Percentiles rank a stretch among this genome's conserved stretches.
phyloP scores from a whole-genome alignment of 208 protist genomes.

The Entamoeba dispar region DNA sequence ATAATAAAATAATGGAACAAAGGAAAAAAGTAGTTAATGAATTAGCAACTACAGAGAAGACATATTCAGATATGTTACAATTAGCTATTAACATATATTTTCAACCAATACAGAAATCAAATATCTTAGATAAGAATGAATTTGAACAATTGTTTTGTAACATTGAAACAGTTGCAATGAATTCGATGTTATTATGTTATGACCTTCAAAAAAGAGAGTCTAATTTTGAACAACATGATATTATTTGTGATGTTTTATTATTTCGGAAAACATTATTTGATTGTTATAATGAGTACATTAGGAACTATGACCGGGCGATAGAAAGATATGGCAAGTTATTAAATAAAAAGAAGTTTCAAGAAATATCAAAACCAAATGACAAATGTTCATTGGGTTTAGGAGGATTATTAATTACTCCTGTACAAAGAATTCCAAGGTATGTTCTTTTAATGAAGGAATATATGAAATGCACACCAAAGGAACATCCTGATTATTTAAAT shows the following conservation, averaged over 20 bases:
- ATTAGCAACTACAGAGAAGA: not conserved
- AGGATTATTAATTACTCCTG: not conserved
- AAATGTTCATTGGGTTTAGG: not conserved
- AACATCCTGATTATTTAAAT: not conserved
- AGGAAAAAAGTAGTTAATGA: not conserved
- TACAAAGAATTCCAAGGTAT: not conserved
- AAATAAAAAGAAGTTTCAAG: not conserved
- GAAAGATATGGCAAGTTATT: not conserved
- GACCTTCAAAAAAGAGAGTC: not conserved
- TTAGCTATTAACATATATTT: not conserved
- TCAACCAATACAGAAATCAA: not conserved
- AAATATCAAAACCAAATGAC: not conserved
- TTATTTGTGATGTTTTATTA: not conserved
- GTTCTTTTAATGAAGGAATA: not conserved
- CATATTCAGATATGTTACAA: not conserved
- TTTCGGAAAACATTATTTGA: not conserved
- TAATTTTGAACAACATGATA: not conserved
- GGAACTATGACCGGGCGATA: not conserved
- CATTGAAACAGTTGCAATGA: not conserved
- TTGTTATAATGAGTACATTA: not conserved
- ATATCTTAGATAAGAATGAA: not conserved
- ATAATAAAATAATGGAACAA: not conserved
- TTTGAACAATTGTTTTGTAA: not conserved
- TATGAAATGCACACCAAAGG: not conserved
- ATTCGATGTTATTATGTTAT: not conserved